Conservation (phyloP, 1,139 yeast genomes). For the Schizosaccharomyces versatilis region DNA sequence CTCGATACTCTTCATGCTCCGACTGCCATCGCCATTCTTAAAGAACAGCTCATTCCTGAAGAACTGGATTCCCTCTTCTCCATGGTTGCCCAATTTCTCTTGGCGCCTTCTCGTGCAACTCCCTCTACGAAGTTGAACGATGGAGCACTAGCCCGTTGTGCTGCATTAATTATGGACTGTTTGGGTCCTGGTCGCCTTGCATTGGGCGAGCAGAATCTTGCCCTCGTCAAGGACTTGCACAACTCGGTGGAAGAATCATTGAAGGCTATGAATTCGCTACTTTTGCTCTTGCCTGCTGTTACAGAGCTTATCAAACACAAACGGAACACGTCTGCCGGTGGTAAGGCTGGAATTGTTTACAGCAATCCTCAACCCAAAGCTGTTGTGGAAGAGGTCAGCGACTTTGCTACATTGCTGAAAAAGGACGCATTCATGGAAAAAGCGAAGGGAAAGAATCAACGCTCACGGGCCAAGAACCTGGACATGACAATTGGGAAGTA, state of each 20-base stretch:
- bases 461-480: background rate
- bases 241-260: background rate
- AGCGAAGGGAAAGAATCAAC: background rate
- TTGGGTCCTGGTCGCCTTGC: constrained; percentile 1
- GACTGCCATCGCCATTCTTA: background rate
- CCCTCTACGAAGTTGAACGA: background rate
- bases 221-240: background rate
- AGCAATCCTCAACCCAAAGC: background rate
- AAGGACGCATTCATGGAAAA: background rate
- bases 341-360: background rate
- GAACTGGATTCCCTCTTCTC: background rate
- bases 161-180: background rate
- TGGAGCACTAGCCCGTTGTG: background rate
- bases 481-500: constrained; percentile 1
- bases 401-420: background rate
- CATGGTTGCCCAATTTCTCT: background rate
- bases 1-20: background rate
- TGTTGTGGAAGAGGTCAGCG: background rate
- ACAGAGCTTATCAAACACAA: background rate
- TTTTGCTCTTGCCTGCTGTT: background rate
- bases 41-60: background rate
- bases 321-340: background rate
- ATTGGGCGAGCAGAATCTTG: background rate
- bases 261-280: background rate
- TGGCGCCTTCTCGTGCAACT: background rate